Percentiles rank a stretch among this genome's conserved stretches.
phyloP scores from a whole-genome alignment of 225 moss, liverwort and hornwort species.

The Pseudisothecium myosuroides region DNA sequence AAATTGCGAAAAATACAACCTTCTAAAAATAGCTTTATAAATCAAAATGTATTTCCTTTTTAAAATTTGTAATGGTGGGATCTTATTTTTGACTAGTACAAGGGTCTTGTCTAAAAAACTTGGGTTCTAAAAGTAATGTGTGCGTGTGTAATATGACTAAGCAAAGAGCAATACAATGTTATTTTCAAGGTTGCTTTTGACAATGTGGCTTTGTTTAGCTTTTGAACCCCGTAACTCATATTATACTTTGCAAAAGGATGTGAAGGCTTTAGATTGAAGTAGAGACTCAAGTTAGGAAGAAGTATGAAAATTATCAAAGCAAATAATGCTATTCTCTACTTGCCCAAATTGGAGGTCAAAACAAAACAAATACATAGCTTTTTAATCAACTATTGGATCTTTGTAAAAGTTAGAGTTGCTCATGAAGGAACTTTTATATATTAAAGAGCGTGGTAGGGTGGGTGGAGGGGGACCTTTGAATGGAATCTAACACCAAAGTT shows the following conservation, averaged over 20 bases:
- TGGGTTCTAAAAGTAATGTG: neutral
- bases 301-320: neutral
- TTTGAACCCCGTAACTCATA: neutral
- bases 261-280: neutral
- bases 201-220: neutral
- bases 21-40: neutral
- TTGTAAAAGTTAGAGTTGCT: no score
- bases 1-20: neutral
- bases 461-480: no score
- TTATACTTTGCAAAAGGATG: neutral
- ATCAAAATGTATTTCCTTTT: neutral
- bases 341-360: no score
- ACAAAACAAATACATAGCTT: no score
- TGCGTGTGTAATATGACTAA: neutral
- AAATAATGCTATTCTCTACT: neutral
- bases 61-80: neutral
- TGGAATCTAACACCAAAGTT: no score
- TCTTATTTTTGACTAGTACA: neutral
- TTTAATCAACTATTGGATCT: no score
- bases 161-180: neutral
- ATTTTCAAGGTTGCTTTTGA: neutral
- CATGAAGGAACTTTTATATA: neutral
- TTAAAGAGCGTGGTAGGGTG: no score
- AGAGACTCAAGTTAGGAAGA: neutral
- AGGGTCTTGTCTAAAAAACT: neutral